These are phyloP conservation scores for Cercophora newfieldiana DNA, from an alignment of 495 filamentous ascomycete species.

Conservation along the genomic window DNA sequence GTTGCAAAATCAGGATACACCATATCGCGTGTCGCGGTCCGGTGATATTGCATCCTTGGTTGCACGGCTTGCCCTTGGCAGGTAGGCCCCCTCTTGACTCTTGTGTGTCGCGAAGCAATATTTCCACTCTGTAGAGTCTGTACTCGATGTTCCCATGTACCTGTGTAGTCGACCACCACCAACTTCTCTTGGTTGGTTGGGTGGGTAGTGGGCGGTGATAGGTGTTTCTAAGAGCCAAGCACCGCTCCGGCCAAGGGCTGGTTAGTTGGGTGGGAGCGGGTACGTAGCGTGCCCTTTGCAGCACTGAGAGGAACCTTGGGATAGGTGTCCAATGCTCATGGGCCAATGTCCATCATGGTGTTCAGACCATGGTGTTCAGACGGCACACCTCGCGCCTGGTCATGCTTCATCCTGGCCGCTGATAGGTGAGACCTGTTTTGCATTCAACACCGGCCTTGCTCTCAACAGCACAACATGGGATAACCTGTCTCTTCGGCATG, in stretches of 20 bases:
- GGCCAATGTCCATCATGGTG: slow-evolving; percentile 25
- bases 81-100: not conserved
- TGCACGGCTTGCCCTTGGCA: not conserved
- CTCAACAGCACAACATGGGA: not conserved
- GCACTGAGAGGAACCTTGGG: not conserved
- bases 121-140: too few species aligned
- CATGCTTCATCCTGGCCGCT: not conserved
- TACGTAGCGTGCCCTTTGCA: not conserved
- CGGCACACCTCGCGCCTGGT: slow-evolving; percentile 6
- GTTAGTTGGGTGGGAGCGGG: not conserved
- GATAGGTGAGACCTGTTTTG: slow-evolving; percentile 11
- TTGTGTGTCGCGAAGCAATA: not conserved
- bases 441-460: not conserved
- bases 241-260: not conserved
- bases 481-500: not conserved
- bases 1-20: not conserved
- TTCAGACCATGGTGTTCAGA: slow-evolving; percentile 14
- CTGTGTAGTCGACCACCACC: too few species aligned
- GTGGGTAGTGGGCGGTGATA: not conserved
- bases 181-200: not conserved
- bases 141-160: too few species aligned
- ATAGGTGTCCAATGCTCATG: slow-evolving; percentile 16
- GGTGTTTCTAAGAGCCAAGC: not conserved
- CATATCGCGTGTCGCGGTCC: slow-evolving; percentile 10
- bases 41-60: slow-evolving; percentile 4